Evolutionary conservation across 805 yeast genomes (phyloP).

Genomic region (Saccharomycopsis olivae): DNA sequence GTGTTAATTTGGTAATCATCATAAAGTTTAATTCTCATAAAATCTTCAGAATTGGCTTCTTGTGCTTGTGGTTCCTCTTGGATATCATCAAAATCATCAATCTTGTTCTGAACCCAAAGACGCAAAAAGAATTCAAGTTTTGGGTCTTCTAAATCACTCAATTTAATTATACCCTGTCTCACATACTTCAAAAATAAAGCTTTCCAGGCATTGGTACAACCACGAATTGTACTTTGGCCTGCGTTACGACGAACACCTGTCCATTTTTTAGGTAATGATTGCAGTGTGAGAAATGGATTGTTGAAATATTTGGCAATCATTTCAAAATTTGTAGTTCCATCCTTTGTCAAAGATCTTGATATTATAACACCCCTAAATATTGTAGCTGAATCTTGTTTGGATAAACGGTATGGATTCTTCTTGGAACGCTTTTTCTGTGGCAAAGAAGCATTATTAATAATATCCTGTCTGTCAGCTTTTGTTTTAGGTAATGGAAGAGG

Average conservation of each 20-base stretch:
- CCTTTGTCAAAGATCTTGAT: slow-evolving; percentile 7
- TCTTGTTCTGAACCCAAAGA: slow-evolving; percentile 44
- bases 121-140: slow-evolving; percentile 44
- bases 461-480: background rate
- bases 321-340: slow-evolving; percentile 1
- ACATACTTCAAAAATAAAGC: slow-evolving; percentile 49
- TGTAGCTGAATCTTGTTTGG: slow-evolving; percentile 1
- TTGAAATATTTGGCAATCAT: slow-evolving; percentile 18
- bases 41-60: slow-evolving; percentile 3
- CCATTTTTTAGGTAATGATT: slow-evolving; percentile 56
- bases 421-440: background rate
- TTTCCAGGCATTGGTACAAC: slow-evolving; percentile 54
- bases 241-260: slow-evolving; percentile 49
- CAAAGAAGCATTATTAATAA: background rate
- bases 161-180: slow-evolving; percentile 39
- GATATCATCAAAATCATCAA: slow-evolving; percentile 27
- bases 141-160: slow-evolving; percentile 38
- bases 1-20: slow-evolving; percentile 37
- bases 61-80: slow-evolving; percentile 16
- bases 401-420: background rate
- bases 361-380: slow-evolving; percentile 10
- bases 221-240: slow-evolving; percentile 48
- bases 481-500: background rate
- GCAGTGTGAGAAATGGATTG: slow-evolving; percentile 24
- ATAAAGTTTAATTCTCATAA: slow-evolving; percentile 23